Conservation (phyloP, 2,329 filamentous ascomycete species). For the Fusarium annulatum region DNA sequence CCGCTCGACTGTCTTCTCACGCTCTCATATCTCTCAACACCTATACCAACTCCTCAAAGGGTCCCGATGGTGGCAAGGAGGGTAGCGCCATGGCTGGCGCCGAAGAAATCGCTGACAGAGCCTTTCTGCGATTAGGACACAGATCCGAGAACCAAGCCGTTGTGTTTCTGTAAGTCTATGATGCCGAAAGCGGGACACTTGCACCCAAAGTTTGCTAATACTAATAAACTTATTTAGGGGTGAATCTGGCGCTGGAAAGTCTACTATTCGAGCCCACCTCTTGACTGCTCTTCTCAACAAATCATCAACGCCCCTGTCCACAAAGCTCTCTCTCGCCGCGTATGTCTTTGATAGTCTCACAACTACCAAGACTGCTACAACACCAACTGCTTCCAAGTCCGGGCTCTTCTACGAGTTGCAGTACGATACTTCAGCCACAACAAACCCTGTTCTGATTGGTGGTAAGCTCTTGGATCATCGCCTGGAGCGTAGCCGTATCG, state of each 20-base stretch:
- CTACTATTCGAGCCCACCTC: constrained; percentile 89
- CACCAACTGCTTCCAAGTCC: constrained; percentile 93
- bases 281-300: constrained; percentile 87
- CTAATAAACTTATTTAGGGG: constrained; percentile 67
- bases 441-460: constrained; percentile 88
- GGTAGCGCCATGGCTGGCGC: constrained; percentile 93
- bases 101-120: constrained; percentile 89
- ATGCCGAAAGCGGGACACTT: background rate
- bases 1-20: constrained; percentile 89
- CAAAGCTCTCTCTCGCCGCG: constrained; percentile 90
- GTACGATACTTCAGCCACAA: constrained; percentile 89
- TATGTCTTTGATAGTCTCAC: constrained; percentile 97
- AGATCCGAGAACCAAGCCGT: constrained; percentile 94
- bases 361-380: constrained; percentile 96
- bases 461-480: constrained; percentile 95
- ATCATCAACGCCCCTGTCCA: constrained; percentile 91
- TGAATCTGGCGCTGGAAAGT: constrained; percentile 96
- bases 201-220: constrained; percentile 36
- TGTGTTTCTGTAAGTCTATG: constrained; percentile 80
- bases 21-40: constrained; percentile 94
- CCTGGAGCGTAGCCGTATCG: constrained; percentile 89
- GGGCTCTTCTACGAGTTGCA: constrained; percentile 96
- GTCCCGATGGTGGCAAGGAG: constrained; percentile 89
- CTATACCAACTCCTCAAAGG: constrained; percentile 88
- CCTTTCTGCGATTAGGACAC: constrained; percentile 85